phyloP scores from a whole-genome alignment of 148 eudicot species.

The Rheum nobile region DNA sequence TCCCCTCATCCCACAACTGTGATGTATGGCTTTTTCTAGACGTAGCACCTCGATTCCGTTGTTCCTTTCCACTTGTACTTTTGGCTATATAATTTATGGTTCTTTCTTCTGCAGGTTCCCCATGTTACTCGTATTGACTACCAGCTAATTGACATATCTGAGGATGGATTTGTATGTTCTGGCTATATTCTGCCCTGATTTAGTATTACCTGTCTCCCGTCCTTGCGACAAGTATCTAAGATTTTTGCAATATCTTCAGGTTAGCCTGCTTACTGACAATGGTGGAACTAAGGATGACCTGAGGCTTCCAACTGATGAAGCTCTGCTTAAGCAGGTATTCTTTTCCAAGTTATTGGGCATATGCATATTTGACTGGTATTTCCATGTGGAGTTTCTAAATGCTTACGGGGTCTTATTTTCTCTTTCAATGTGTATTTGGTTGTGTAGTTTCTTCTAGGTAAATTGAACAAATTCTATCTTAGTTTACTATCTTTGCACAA shows the following conservation, averaged over 20 bases:
- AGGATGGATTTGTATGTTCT: constrained; percentile 60
- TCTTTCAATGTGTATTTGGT: too few relatives aligned
- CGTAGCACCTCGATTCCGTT: too few relatives aligned
- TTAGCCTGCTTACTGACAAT: constrained; percentile 51
- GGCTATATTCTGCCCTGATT: neutral
- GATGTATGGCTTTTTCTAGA: constrained; percentile 27
- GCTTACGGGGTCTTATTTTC: too few relatives aligned
- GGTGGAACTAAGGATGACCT: constrained; percentile 62
- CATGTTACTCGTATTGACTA: constrained; percentile 63
- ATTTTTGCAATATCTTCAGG: constrained; percentile 16
- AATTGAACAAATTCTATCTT: too few relatives aligned
- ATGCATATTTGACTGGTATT: too few relatives aligned
- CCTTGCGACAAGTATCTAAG: neutral
- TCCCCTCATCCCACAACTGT: constrained; percentile 75
- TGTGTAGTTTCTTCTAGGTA: too few relatives aligned
- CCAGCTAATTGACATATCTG: constrained; percentile 70
- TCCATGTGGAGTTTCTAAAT: neutral
- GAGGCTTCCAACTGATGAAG: constrained; percentile 61
- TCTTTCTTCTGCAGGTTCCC: constrained; percentile 39
- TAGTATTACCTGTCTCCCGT: neutral
- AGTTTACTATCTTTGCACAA: neutral
- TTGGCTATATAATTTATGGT: neutral
- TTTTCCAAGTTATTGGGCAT: neutral
- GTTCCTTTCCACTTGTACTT: neutral
- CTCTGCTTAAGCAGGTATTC: constrained; percentile 44